Conservation (phyloP, 2,329 filamentous ascomycete species). For the Fusarium protoensiforme region DNA sequence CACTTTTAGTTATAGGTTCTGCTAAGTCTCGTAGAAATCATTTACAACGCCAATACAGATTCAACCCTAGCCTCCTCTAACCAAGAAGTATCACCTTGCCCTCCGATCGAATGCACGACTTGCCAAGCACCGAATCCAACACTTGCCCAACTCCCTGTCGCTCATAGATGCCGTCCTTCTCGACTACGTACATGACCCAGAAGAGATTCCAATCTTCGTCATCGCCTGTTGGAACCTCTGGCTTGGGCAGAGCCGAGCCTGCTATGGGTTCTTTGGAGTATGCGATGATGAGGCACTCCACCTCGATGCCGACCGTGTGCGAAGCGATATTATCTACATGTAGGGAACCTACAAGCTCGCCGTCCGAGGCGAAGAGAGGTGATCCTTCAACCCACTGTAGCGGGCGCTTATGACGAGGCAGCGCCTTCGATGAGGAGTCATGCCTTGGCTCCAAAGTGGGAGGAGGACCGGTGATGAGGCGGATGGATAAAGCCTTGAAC, state of each 20-base stretch:
- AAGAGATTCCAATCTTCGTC: not conserved
- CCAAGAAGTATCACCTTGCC: not conserved
- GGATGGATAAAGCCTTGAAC: not conserved
- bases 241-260: not conserved
- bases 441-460: not conserved
- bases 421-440: not conserved
- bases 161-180: not conserved
- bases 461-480: not conserved
- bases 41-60: not conserved
- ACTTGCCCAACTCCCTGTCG: slow-evolving; percentile 8
- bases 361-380: not conserved
- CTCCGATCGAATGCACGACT: not conserved
- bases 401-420: not conserved
- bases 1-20: not conserved
- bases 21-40: not conserved
- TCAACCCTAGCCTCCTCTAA: not conserved
- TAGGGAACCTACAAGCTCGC: slow-evolving; percentile 2
- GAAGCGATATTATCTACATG: slow-evolving; percentile 4
- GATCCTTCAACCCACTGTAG: not conserved
- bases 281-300: slow-evolving; percentile 13
- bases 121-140: not conserved
- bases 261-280: slow-evolving; percentile 1
- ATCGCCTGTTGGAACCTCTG: not conserved
- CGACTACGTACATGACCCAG: slow-evolving; percentile 4
- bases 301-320: not conserved